phyloP scores from a whole-genome alignment of 2,329 filamentous ascomycete genomes.

The Rhexocercosporidium sp. region DNA sequence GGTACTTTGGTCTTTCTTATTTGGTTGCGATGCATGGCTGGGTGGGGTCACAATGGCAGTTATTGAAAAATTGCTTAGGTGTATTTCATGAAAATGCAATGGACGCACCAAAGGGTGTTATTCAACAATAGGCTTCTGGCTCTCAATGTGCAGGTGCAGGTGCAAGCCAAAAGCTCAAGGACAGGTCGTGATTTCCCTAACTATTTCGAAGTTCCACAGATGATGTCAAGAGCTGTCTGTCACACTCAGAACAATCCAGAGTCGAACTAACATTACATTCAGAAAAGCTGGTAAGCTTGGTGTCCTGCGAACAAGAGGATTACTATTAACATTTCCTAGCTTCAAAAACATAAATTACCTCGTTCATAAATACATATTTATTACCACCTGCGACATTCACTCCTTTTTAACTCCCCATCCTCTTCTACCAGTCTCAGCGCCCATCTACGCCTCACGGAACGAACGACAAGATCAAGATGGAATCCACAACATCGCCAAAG shows the following conservation, averaged over 20 bases:
- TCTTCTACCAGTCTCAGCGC: background rate
- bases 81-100: slow-evolving; percentile 46
- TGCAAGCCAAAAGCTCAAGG: background rate
- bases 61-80: slow-evolving; percentile 42
- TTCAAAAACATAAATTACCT: background rate
- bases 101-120: slow-evolving; percentile 31
- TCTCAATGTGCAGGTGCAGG: background rate
- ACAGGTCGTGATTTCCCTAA: slow-evolving; percentile 10
- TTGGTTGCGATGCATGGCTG: slow-evolving; percentile 39
- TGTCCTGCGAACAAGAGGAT: background rate
- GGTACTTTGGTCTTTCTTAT: slow-evolving; percentile 35
- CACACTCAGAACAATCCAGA: background rate
- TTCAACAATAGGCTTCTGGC: slow-evolving; percentile 2
- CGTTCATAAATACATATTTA: background rate
- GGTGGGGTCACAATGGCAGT: slow-evolving; percentile 38
- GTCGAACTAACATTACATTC: background rate
- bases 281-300: background rate
- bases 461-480: background rate
- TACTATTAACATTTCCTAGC: background rate
- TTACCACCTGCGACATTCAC: background rate
- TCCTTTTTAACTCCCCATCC: background rate
- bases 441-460: background rate
- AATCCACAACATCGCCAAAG: background rate
- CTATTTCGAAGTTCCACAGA: background rate
- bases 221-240: background rate